Base-by-base conservation (phyloP, 345 rosid genomes). In the Cardamine occulta region DNA sequence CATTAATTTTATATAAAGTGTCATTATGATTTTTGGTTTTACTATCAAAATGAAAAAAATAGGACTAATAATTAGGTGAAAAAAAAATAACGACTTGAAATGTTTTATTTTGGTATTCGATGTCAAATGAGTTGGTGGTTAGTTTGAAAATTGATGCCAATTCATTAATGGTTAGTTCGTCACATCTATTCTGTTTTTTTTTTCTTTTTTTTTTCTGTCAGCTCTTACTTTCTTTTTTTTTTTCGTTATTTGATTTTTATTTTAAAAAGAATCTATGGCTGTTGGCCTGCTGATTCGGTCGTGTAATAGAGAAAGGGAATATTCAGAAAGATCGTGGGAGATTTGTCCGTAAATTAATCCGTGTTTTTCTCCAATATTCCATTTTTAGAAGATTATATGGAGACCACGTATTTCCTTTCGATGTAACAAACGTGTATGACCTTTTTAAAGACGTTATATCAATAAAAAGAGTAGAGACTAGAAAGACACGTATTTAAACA, bases 221-320 rank as follows among this genome's bases (percentile, higher is more conserved):
- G 29, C 57, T 44, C 18, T 45, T 63, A 9, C 35, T 65, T 34
- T 8, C 44, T 56, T 2, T 9, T 10, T 42, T 2, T 11, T 26
- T 17, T 32, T 42, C 29, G 39, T 60, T 51, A 40, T 26, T 39
- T 37, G 26, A 15, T 18, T 61, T 61, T 47, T 8, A 6, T 9
- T 67, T 66, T 0, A 0, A 29, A 29, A 29, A 29, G 11, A 7
- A 48, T 17, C 12, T 24, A 52, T 66, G 51, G 73, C 40, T 72
- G 77, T 78, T 67, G 77, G 77, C 58, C 4, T 60, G 63, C 49
- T 73, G 77, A 78, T 66, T 73, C 14, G 70, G 78, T 79, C 81
- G 67, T 73, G 78, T 73, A 61, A 39, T 39, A 60, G 65, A 32
- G 42, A 37, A 18, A 28, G 24, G 29, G 39, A 62, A 45, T 35